Conservation (phyloP, 768 basidiomycete genomes). For the Tylopilus rubrobrunneus region DNA sequence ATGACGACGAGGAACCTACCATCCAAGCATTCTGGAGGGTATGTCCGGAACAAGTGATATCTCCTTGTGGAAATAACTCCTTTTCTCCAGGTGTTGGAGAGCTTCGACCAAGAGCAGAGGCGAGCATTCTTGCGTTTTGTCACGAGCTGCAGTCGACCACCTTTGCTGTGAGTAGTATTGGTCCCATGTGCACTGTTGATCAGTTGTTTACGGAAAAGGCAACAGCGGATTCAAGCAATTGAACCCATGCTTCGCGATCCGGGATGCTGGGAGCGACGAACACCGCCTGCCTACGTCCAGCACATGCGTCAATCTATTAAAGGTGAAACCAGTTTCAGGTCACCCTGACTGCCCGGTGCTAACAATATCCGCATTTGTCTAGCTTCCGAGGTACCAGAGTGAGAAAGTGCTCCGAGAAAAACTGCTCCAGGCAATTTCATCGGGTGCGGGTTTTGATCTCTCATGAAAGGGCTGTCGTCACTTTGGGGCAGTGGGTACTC, state of each 20-base stretch:
- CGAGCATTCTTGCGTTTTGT: conserved; percentile 82
- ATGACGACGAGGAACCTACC: conserved; percentile 64
- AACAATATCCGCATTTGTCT: neutral
- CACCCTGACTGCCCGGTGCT: neutral
- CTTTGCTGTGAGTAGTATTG: conserved; percentile 60
- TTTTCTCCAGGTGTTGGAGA: conserved; percentile 58
- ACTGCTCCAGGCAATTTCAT: conserved; percentile 79
- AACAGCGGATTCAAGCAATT: conserved; percentile 81
- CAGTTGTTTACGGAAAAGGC: neutral
- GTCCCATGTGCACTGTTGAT: neutral
- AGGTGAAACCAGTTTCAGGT: conserved; percentile 42
- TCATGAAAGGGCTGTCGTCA: conserved; percentile 43
- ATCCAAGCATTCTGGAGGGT: conserved; percentile 84
- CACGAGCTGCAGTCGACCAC: conserved; percentile 88
- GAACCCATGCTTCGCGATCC: conserved; percentile 83
- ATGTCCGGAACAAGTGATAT: conserved; percentile 12
- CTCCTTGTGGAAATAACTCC: neutral
- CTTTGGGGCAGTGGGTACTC: neutral
- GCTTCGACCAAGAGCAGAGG: conserved; percentile 78
- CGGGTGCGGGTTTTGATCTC: conserved; percentile 90
- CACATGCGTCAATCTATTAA: conserved; percentile 90
- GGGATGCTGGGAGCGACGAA: conserved; percentile 74
- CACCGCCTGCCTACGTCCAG: conserved; percentile 70
- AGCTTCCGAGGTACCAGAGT: conserved; percentile 70
- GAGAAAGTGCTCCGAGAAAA: conserved; percentile 68